phyloP scores from a whole-genome alignment of 495 filamentous ascomycete species.

The Lepraria neglecta region DNA sequence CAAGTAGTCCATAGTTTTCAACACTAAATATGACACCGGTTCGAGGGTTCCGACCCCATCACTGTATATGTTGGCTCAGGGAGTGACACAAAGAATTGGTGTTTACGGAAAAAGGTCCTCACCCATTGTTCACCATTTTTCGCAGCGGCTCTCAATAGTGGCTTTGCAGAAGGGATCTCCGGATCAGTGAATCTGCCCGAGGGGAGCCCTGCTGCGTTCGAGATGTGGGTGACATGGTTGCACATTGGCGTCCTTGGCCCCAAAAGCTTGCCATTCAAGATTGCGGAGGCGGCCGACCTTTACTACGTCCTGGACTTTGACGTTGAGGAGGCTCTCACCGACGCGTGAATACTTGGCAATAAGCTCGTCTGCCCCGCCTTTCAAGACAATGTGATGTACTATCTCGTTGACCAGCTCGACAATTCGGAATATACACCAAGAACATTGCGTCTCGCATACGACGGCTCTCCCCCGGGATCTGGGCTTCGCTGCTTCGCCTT shows the following conservation, averaged over 20 bases:
- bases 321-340: too few species aligned
- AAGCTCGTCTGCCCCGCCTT: constrained; percentile 11
- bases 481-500: background rate
- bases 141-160: background rate
- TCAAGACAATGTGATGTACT: background rate
- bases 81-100: background rate
- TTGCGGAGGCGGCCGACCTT: too few species aligned
- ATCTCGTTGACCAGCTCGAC: background rate
- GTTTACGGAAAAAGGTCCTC: constrained; percentile 14
- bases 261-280: too few species aligned
- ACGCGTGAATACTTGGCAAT: background rate
- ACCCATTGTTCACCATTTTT: constrained; percentile 15
- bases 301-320: too few species aligned
- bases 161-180: background rate
- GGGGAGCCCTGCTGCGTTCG: constrained; percentile 5
- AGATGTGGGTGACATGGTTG: constrained; percentile 1
- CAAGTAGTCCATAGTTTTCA: background rate
- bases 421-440: fast-evolving
- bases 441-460: background rate
- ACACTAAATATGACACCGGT: background rate
- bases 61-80: background rate
- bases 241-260: background rate
- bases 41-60: background rate
- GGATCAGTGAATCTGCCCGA: background rate
- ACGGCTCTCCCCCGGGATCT: background rate